A percentile compares a stretch with the other conserved stretches of the same genome.
These are phyloP conservation scores for Prinsepia uniflora DNA, from an alignment of 306 rosid genomes.

Conservation along the genomic window DNA sequence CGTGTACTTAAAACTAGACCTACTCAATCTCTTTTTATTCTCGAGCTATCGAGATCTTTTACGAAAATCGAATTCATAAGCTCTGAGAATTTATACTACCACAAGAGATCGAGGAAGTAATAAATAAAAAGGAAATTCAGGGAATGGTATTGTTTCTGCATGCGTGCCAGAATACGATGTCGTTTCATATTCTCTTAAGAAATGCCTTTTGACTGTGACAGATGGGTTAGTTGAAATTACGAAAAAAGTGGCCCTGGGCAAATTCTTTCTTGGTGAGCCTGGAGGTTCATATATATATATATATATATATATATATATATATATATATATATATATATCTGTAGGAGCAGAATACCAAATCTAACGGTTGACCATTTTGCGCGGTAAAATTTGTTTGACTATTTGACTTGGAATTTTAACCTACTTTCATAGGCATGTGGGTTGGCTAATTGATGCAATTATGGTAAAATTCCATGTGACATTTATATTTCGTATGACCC, in stretches of 20 bases:
- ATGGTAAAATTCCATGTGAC: not conserved
- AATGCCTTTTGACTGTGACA: not conserved
- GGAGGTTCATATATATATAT: no score
- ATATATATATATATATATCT: no score
- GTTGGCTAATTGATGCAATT: not conserved
- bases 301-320: no score
- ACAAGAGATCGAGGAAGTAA: no score
- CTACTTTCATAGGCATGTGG: not conserved
- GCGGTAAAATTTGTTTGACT: not conserved
- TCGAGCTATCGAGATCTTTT: no score
- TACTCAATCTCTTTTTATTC: no score
- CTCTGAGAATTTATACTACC: not conserved
- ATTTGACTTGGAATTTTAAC: not conserved
- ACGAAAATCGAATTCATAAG: no score
- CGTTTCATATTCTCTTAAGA: not conserved
- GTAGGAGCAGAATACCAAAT: not conserved
- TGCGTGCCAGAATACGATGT: not conserved
- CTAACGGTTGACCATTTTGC: not conserved
- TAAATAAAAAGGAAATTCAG: no score
- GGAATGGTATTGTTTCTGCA: no score
- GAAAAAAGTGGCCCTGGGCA: not conserved
- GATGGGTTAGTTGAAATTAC: not conserved
- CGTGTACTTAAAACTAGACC: no score
- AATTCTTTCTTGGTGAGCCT: not conserved
- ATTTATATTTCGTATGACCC: not conserved